Evolutionary conservation across 306 rosid species (phyloP).

Genomic region (Cucurbita moschata): DNA sequence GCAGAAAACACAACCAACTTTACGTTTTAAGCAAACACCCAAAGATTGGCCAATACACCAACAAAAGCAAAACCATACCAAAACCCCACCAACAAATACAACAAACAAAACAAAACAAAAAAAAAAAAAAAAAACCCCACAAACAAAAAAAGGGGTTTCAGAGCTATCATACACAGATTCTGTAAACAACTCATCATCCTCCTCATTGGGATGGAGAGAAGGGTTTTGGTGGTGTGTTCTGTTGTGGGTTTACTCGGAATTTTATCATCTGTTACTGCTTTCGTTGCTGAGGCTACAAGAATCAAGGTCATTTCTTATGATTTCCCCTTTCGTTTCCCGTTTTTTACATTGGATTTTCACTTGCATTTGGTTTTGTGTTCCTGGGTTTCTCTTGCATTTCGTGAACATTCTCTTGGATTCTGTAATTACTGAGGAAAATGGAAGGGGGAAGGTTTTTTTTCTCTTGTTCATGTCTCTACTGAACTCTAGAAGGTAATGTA

Average conservation of each 20-base stretch:
- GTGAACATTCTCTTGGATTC: not conserved
- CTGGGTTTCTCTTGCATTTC: not conserved
- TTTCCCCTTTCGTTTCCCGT: not conserved
- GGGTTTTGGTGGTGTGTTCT: slow-evolving; percentile 29
- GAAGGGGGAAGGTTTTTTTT: not conserved
- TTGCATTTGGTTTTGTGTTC: not conserved
- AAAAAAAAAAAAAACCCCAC: not conserved
- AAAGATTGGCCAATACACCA: not conserved
- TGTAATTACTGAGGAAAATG: not conserved
- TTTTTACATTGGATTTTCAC: not conserved
- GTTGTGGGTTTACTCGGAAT: slow-evolving; percentile 54
- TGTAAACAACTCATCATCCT: not conserved
- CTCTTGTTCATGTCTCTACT: not conserved
- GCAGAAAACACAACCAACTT: not conserved
- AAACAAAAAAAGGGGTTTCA: not conserved
- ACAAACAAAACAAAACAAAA: no score
- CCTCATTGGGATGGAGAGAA: slow-evolving; percentile 45
- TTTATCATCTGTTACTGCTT: slow-evolving; percentile 58
- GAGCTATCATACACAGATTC: not conserved
- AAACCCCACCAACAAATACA: not conserved
- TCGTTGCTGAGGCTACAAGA: slow-evolving; percentile 71
- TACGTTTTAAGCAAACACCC: slow-evolving; percentile 1
- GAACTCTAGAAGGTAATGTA: not conserved
- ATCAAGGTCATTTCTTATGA: slow-evolving; percentile 39
- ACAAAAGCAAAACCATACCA: not conserved